Evolutionary conservation across 2,329 filamentous ascomycete genomes (phyloP), one percentile per base, ranked within the genome.

Genomic region (Thermoascus crustaceus): DNA sequence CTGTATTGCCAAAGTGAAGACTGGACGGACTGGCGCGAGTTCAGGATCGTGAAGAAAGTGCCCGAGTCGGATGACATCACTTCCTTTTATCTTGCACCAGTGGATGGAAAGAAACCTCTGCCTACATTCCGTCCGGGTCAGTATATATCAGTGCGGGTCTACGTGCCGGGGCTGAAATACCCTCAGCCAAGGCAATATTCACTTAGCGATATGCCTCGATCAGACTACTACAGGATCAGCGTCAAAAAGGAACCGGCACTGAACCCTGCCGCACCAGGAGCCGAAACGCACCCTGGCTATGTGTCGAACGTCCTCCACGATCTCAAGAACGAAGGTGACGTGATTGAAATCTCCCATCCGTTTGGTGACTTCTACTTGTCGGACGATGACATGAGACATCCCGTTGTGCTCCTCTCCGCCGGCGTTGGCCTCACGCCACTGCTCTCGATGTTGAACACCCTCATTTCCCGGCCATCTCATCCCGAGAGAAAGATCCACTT

Each of bases 151-250:
- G 60, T 85, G 30, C 71, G 72, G 32, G 56, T 79, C 5, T 64
- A 70, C 32, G 69, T 82, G 0, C 72, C 75, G 1, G 63, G 66
- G 31, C 67, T 82, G 14, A 72, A 73, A n/a, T 69, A 76, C 52
- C 60, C 68, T 44, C 82, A 87, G 57, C 70, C 76, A 11, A 68
- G 82, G 20, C 82, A 86, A 57, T 87, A 85, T 61, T 83, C 79
- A 17, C 68, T 87, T 41, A 81, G 75, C 49, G 80, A 85, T 44
- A 68, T 73, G 32, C 80, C 78, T 2, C 65, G 66, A 2, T 61
- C 69, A 6, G 68, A 75, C 32, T 72, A 77, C 58, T 82, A 83
- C 58, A 75, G 82, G 19, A 79, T 86, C 59, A 82, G 73, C 32
- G 71, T 87, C 38, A 85, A 85, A 68, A 73, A 70, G 40, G 80